These are phyloP conservation scores for Coccinonectria pachysandricola DNA, from an alignment of 2,329 filamentous ascomycete species.

Conservation along the genomic window DNA sequence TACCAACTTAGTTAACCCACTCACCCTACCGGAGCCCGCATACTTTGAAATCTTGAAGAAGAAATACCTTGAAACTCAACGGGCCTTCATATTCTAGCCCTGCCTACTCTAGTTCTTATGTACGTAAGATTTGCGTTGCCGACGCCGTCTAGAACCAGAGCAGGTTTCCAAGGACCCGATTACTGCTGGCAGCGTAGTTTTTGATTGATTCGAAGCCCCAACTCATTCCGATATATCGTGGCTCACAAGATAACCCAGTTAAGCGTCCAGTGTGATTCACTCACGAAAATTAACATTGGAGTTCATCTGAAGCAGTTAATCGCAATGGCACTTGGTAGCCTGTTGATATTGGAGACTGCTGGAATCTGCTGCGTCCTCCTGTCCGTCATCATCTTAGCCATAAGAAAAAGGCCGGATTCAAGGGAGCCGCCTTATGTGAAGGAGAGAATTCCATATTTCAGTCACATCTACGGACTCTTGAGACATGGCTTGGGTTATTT, in stretches of 20 bases:
- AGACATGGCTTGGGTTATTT: conserved; percentile 11
- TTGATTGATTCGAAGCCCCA: too few relatives aligned
- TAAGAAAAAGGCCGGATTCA: conserved; percentile 4
- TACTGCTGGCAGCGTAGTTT: not conserved
- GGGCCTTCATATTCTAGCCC: not conserved
- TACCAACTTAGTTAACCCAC: too few relatives aligned
- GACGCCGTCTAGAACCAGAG: not conserved
- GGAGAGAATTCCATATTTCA: conserved; percentile 6
- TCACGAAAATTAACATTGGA: too few relatives aligned
- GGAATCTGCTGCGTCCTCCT: conserved; percentile 6
- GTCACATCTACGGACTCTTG: conserved; percentile 9
- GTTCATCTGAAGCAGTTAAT: too few relatives aligned
- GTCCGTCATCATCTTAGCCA: conserved; percentile 1
- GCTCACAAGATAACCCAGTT: too few relatives aligned
- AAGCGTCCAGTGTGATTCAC: too few relatives aligned
- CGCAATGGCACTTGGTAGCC: conserved; percentile 5
- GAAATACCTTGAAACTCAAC: too few relatives aligned
- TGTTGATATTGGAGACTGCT: conserved; percentile 2
- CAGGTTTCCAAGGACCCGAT: not conserved
- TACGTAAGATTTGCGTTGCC: too few relatives aligned
- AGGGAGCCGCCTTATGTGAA: conserved; percentile 9
- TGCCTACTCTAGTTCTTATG: too few relatives aligned
- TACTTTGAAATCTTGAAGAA: too few relatives aligned
- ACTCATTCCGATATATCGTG: too few relatives aligned
- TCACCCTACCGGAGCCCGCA: too few relatives aligned